These are phyloP conservation scores for Suhomyces wounanorum DNA, from an alignment of 1,139 yeast genomes.

Conservation along the genomic window DNA sequence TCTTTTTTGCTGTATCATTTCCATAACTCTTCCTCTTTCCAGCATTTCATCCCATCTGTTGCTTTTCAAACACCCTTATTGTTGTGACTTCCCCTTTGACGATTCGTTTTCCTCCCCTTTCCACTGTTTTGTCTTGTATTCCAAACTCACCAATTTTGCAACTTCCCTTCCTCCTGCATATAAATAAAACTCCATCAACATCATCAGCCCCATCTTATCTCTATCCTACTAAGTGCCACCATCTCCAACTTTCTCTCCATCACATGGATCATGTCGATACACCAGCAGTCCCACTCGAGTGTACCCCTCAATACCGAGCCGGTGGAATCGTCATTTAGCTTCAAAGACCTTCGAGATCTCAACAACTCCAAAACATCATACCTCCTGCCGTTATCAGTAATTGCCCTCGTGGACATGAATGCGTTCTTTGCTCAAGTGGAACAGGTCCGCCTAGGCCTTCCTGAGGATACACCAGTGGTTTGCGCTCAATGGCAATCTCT, in stretches of 20 bases:
- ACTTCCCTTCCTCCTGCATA: neutral
- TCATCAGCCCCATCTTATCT: neutral
- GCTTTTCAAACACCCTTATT: too few species aligned
- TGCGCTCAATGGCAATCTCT: slow-evolving; percentile 92
- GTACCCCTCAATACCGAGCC: slow-evolving; percentile 3
- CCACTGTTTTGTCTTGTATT: too few species aligned
- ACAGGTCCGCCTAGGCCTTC: slow-evolving; percentile 67
- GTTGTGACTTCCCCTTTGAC: too few species aligned
- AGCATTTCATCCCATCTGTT: too few species aligned
- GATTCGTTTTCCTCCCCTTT: too few species aligned
- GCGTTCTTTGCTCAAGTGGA: slow-evolving; percentile 97
- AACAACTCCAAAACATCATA: slow-evolving; percentile 48
- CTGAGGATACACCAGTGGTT: slow-evolving; percentile 77
- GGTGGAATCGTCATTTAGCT: slow-evolving; percentile 25
- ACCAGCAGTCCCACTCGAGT: neutral
- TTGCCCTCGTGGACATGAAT: slow-evolving; percentile 86
- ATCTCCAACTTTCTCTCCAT: neutral
- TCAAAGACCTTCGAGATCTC: slow-evolving; percentile 50
- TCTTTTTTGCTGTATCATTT: too few species aligned
- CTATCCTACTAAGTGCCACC: too few species aligned
- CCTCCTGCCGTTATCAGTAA: slow-evolving; percentile 71
- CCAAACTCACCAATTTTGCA: neutral
- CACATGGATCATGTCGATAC: slow-evolving; percentile 4
- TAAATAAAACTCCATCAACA: neutral
- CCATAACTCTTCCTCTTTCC: too few species aligned